These are phyloP conservation scores for Paraglomus occultum DNA, from an alignment of 192 early-diverging fungal genomes.

Conservation along the genomic window DNA sequence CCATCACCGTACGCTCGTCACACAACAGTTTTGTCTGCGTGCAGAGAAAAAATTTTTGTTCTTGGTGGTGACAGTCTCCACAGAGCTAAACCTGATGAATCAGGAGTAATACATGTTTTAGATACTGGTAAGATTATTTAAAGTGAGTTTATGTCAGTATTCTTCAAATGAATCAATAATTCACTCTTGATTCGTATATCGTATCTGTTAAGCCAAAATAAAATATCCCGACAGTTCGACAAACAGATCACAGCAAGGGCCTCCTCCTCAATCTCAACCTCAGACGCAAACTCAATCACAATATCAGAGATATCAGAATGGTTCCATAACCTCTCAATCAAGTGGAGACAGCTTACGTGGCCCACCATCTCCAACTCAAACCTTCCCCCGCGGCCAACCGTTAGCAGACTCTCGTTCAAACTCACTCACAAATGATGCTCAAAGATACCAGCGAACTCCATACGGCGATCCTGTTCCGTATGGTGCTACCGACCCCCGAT, in stretches of 20 bases:
- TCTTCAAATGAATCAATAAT: not conserved
- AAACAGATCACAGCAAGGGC: not conserved
- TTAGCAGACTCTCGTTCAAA: conserved; percentile 1
- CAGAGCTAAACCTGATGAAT: conserved; percentile 45
- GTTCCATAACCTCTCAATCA: not conserved
- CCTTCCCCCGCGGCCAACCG: not conserved
- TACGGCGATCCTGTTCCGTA: not conserved
- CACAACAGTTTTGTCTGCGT: conserved; percentile 43
- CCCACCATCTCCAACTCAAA: not conserved
- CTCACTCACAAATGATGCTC: not conserved
- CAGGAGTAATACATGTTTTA: conserved; percentile 39
- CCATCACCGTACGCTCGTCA: conserved; percentile 43
- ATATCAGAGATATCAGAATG: not conserved
- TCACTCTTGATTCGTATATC: not conserved
- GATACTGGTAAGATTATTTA: conserved; percentile 48
- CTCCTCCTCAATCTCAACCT: not conserved
- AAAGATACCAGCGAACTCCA: not conserved
- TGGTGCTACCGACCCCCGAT: not conserved
- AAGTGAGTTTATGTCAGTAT: conserved; percentile 28
- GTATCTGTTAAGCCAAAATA: conserved; percentile 44
- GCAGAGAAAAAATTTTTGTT: conserved; percentile 48
- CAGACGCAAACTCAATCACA: not conserved
- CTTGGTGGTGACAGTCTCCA: conserved; percentile 51
- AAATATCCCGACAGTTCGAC: conserved; percentile 35
- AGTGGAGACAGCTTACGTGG: too few species aligned